phyloP scores from a whole-genome alignment of 805 yeast genomes.

The Candida coleopterorum region DNA sequence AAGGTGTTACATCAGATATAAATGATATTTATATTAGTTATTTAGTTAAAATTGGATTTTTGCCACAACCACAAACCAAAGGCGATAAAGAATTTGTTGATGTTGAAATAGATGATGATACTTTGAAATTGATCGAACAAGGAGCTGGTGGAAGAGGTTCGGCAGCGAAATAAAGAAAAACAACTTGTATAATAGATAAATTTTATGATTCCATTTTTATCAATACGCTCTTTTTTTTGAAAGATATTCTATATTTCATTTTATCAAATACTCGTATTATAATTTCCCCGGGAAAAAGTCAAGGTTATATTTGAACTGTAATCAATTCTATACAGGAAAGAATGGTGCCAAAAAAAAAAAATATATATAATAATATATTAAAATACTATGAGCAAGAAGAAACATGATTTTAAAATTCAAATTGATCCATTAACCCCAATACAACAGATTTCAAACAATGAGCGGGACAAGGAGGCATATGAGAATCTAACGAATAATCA shows the following conservation, averaged over 20 bases:
- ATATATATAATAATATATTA: too few species aligned
- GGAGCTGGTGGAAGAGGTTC: constrained; percentile 78
- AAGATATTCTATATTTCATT: too few species aligned
- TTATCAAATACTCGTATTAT: too few species aligned
- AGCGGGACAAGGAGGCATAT: background rate
- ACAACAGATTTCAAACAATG: background rate
- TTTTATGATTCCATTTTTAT: too few species aligned
- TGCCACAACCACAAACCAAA: constrained; percentile 52
- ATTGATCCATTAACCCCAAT: constrained; percentile 5
- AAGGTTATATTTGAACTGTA: too few species aligned
- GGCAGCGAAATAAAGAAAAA: constrained; percentile 38
- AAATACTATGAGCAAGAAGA: background rate
- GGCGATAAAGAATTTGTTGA: constrained; percentile 50
- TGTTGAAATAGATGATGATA: constrained; percentile 49
- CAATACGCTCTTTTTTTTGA: too few species aligned
- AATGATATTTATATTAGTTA: constrained; percentile 78
- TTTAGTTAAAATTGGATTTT: constrained; percentile 73
- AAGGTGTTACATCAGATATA: constrained; percentile 64
- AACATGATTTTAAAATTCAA: background rate
- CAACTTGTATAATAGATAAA: background rate
- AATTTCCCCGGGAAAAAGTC: too few species aligned
- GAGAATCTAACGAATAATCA: background rate
- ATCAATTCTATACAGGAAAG: too few species aligned
- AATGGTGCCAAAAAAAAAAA: too few species aligned
- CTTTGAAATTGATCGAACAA: constrained; percentile 48